Base-by-base conservation (phyloP, 352 stramenopile species). In the Phytophthora sojae region DNA sequence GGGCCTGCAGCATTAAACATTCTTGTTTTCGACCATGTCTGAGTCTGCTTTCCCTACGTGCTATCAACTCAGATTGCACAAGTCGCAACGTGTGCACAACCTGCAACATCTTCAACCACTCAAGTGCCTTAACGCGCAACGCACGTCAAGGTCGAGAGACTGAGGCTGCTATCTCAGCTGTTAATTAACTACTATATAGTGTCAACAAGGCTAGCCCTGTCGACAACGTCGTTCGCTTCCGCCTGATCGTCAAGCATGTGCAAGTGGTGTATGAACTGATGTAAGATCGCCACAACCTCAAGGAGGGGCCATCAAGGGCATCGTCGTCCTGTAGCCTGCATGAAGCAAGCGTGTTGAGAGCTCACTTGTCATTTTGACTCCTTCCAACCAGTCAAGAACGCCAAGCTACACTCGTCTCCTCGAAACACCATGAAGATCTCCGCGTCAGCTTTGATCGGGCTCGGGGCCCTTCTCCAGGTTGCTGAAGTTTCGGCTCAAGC, bases 361-460 rank as follows among this genome's bases (percentile, higher is more conserved):
- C 56, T 77, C 73, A 80, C 69, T 80, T 80, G 59, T 69, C 69
- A 72, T 73, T 80, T 77, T 30, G 69, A 72, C 56, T 30, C 47
- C 42, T 63, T 51, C 26, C n/a, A 29, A 49, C 11, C 29, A 71
- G 32, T 42, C 64, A 74, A 71, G 47, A 55, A 55, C 52, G 32
- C 17, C 35, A 64, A 42, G 23, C 32, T 26, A 32, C 39, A 12
- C 21, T 47, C 63, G 29, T 47, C 50, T 11, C 47, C 58, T 64
- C 59, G 21, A 44, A 67, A 35, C 15, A 70, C 21, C 42, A 81
- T 81, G 75, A 81, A 73, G 49, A 70, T 75, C 51, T 68, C 49
- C 37, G 59, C 54, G 25, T 67, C 69, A 53, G 11, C 30, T 35
- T 44, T 80, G 3, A 57, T 80, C 42, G 69, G 64, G 5, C 11